phyloP scores from a whole-genome alignment of 2,329 filamentous ascomycete genomes.

The Lachnellula arida region DNA sequence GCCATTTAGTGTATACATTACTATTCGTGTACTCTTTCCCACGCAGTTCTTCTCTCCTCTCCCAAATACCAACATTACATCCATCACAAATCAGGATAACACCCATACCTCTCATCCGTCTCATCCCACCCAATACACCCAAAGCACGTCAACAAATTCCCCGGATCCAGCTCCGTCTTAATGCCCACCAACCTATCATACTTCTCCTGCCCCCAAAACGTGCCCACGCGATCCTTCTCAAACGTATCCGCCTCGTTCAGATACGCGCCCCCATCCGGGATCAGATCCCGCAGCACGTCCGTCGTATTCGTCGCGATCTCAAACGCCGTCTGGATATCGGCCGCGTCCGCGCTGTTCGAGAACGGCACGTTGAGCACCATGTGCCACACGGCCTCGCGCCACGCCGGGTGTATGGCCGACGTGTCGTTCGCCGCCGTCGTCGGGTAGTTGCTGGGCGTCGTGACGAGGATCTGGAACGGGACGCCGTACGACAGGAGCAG shows the following conservation, averaged over 20 bases:
- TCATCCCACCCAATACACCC: conserved; percentile 3
- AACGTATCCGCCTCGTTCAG: conserved; percentile 7
- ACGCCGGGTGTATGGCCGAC: background rate
- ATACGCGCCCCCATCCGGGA: conserved; percentile 6
- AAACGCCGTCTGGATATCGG: background rate
- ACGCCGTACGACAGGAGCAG: background rate
- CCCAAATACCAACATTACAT: background rate
- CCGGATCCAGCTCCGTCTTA: conserved; percentile 9
- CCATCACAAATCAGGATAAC: background rate
- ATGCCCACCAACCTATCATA: conserved; percentile 7
- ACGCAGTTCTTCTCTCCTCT: background rate
- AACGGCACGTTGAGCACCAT: background rate
- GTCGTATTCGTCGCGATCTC: background rate
- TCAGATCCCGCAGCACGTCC: background rate
- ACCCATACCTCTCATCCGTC: background rate
- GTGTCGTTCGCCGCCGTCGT: conserved; percentile 14
- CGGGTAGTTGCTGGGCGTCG: background rate
- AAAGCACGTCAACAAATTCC: conserved; percentile 3
- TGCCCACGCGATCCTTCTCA: conserved; percentile 1
- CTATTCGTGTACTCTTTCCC: background rate
- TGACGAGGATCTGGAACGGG: background rate
- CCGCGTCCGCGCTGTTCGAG: background rate
- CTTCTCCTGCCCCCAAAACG: conserved; percentile 5
- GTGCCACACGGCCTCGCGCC: conserved; percentile 1
- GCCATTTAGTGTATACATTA: background rate